These are phyloP conservation scores for Peronospora belbahrii DNA, from an alignment of 352 stramenopile species.

Conservation along the genomic window DNA sequence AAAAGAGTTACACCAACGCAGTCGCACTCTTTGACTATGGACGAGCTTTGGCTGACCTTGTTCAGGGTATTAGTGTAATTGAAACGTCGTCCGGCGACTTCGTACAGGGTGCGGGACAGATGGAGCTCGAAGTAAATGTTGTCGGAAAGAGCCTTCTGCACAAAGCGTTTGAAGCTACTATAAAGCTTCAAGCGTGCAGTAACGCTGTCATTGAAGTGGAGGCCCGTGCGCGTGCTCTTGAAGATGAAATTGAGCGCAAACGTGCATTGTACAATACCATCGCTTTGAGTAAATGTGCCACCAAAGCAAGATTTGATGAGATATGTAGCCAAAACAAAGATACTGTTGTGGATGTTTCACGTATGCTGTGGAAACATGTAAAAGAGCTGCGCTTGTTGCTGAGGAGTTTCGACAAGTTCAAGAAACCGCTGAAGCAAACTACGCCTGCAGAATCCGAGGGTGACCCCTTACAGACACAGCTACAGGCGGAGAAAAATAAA, in stretches of 20 bases:
- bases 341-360: constrained; percentile 9
- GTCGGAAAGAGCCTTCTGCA: constrained; percentile 28
- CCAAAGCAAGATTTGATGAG: constrained; percentile 6
- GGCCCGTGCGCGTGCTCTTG: constrained; percentile 3
- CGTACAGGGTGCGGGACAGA: neutral
- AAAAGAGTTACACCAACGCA: constrained; percentile 31
- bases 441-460: neutral
- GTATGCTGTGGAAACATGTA: constrained; percentile 7
- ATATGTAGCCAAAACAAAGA: constrained; percentile 16
- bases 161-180: constrained; percentile 9
- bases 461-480: neutral
- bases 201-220: constrained; percentile 9
- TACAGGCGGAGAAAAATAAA: neutral
- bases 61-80: constrained; percentile 42
- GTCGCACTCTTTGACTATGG: constrained; percentile 31
- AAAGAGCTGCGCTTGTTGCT: constrained; percentile 29
- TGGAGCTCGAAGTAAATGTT: constrained; percentile 43
- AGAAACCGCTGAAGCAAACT: constrained; percentile 18
- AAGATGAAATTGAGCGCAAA: constrained; percentile 18
- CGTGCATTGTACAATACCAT: constrained; percentile 8
- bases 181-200: constrained; percentile 6
- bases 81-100: constrained; percentile 35
- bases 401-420: constrained; percentile 39
- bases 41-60: constrained; percentile 36
- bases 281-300: constrained; percentile 3